A percentile compares a stretch with the other conserved stretches of the same genome.
These are phyloP conservation scores for Trichoderma orchidacearum DNA, from an alignment of 495 filamentous ascomycete species.

Conservation along the genomic window DNA sequence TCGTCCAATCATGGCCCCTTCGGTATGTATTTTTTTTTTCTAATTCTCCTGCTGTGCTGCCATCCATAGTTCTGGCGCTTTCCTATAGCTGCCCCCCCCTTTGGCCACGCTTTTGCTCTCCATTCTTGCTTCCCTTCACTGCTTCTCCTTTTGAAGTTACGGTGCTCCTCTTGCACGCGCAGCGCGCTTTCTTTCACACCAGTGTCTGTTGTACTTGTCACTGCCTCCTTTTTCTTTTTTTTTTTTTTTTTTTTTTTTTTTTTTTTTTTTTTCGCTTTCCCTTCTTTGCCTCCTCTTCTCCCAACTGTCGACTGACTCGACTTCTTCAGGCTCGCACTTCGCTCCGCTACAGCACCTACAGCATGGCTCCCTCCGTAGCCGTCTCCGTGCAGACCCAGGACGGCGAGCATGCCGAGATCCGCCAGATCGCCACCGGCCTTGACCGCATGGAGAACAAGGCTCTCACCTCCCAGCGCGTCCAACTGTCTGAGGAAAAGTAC, in stretches of 20 bases:
- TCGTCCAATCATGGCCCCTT: conserved; percentile 63
- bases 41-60: not conserved
- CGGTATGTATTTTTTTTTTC: conserved; percentile 36
- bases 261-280: not conserved
- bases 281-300: not conserved
- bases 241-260: not conserved
- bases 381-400: conserved; percentile 43
- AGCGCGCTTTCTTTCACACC: no score
- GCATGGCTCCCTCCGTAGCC: conserved; percentile 53
- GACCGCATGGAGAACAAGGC: conserved; percentile 87
- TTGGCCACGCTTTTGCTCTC: no score
- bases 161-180: no score
- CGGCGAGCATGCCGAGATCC: conserved; percentile 60
- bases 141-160: no score
- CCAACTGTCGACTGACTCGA: not conserved
- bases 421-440: conserved; percentile 66
- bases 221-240: not conserved
- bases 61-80: not conserved
- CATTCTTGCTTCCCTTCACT: no score
- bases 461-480: conserved; percentile 71
- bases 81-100: no score
- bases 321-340: conserved; percentile 44
- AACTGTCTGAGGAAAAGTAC: conserved; percentile 66
- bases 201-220: no score
- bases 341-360: conserved; percentile 71